Conservation (phyloP, 1,284 basidiomycete genomes). For the Marasmius sp. region DNA sequence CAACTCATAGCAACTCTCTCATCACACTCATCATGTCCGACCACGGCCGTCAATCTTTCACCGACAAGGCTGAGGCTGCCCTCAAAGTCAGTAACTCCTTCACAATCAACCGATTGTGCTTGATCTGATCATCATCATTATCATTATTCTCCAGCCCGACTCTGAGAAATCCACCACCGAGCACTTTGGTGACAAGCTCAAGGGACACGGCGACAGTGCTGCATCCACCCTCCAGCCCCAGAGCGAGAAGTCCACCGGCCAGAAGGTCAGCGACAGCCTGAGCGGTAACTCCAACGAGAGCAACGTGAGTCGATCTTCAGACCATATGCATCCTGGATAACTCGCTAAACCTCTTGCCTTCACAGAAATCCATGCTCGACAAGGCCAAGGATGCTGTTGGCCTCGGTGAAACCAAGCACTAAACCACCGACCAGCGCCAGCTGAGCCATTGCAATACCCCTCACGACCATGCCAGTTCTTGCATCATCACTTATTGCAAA, state of each 20-base stretch:
- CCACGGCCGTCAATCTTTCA: slow-evolving; percentile 47
- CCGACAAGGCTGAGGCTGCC: slow-evolving; percentile 48
- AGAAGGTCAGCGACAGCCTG: slow-evolving; percentile 37
- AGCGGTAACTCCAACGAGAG: slow-evolving; percentile 43
- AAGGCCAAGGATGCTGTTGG: slow-evolving; percentile 55
- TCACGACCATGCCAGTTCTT: too few relatives aligned
- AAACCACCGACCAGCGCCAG: too few relatives aligned
- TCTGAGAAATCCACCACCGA: slow-evolving; percentile 2
- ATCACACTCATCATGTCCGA: slow-evolving; percentile 39
- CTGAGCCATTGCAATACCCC: too few relatives aligned
- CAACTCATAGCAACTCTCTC: neutral
- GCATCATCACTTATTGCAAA: too few relatives aligned
- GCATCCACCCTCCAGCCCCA: slow-evolving; percentile 15
- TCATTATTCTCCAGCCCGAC: too few relatives aligned
- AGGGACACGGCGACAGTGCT: slow-evolving; percentile 1
- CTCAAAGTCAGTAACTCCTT: slow-evolving; percentile 35
- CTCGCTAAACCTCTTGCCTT: neutral
- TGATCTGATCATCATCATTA: too few relatives aligned
- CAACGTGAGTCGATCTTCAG: slow-evolving; percentile 22
- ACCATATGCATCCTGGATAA: too few relatives aligned
- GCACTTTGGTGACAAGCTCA: slow-evolving; percentile 5
- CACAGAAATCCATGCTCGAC: slow-evolving; percentile 39
- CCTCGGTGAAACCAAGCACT: slow-evolving; percentile 29
- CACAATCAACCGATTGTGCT: too few relatives aligned
- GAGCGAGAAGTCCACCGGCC: slow-evolving; percentile 14